A percentile compares a stretch with the other conserved stretches of the same genome.
phyloP scores from a whole-genome alignment of 2,329 filamentous ascomycete species.

The Aspergillus nomiae region DNA sequence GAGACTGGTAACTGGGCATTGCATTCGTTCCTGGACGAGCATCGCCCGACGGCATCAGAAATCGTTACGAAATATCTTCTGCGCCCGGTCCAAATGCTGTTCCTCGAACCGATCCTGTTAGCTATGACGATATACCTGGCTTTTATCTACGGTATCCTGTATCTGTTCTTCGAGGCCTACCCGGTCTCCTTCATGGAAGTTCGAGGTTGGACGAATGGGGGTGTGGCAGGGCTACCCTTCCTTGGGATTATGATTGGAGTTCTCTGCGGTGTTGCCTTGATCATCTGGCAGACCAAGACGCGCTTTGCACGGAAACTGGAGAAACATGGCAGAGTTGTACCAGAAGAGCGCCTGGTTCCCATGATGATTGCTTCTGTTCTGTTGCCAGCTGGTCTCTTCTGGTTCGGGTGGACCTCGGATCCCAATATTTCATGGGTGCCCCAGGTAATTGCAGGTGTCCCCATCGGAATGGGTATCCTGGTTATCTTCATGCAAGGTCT shows the following conservation, averaged over 20 bases:
- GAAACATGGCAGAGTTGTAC: slow-evolving; percentile 37
- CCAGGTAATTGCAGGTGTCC: slow-evolving; percentile 46
- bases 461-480: slow-evolving; percentile 45
- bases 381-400: slow-evolving; percentile 49
- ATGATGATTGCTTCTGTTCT: slow-evolving; percentile 48
- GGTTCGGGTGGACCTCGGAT: slow-evolving; percentile 51
- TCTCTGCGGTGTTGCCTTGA: slow-evolving; percentile 36
- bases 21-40: slow-evolving; percentile 49
- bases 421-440: slow-evolving; percentile 47
- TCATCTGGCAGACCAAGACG: slow-evolving; percentile 44
- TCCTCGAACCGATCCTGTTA: slow-evolving; percentile 52
- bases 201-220: slow-evolving; percentile 39
- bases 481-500: slow-evolving; percentile 45
- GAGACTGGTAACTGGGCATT: slow-evolving; percentile 51
- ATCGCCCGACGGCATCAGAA: slow-evolving; percentile 38
- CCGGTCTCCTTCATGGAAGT: slow-evolving; percentile 42
- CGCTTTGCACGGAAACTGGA: slow-evolving; percentile 39
- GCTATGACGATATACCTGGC: slow-evolving; percentile 49
- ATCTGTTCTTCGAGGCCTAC: slow-evolving; percentile 45
- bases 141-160: slow-evolving; percentile 41
- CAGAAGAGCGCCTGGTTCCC: slow-evolving; percentile 49
- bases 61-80: slow-evolving; percentile 49
- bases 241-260: slow-evolving; percentile 39
- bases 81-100: slow-evolving; percentile 50
- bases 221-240: slow-evolving; percentile 42